Percentiles rank a stretch among this genome's conserved stretches.
Evolutionary conservation across 768 basidiomycete genomes (phyloP).

Genomic region (Stropharia rugosoannulata): DNA sequence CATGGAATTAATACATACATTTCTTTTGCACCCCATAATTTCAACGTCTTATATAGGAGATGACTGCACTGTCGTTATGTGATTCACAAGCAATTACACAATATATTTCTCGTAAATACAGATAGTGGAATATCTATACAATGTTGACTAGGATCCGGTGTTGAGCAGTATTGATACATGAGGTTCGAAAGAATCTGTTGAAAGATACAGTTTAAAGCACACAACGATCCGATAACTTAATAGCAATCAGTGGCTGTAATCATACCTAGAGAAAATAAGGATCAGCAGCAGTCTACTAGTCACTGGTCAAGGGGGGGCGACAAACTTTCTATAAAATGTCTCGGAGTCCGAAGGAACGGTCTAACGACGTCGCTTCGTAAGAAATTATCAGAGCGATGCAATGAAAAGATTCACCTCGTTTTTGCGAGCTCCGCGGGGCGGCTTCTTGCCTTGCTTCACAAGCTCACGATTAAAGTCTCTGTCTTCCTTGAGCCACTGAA

Average conservation of each 20-base stretch:
- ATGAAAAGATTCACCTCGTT: constrained; percentile 41
- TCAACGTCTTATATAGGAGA: too few species aligned
- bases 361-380: constrained; percentile 29
- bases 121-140: too few species aligned
- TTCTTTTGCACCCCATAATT: too few species aligned
- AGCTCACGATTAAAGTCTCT: constrained; percentile 60
- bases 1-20: too few species aligned
- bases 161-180: too few species aligned
- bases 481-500: constrained; percentile 89
- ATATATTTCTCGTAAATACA: too few species aligned
- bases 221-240: not conserved
- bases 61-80: too few species aligned
- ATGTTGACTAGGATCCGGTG: too few species aligned
- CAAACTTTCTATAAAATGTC: constrained; percentile 82
- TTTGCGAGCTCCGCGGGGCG: constrained; percentile 54
- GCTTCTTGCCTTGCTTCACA: constrained; percentile 56
- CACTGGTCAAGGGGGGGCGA: constrained; percentile 20
- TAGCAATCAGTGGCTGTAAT: constrained; percentile 1
- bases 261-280: not conserved
- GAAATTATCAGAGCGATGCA: constrained; percentile 2
- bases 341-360: constrained; percentile 73
- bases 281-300: not conserved
- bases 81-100: too few species aligned
- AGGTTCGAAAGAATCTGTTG: not conserved
- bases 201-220: not conserved